Evolutionary conservation across 768 basidiomycete genomes (phyloP).

Genomic region (Galerina marginata): DNA sequence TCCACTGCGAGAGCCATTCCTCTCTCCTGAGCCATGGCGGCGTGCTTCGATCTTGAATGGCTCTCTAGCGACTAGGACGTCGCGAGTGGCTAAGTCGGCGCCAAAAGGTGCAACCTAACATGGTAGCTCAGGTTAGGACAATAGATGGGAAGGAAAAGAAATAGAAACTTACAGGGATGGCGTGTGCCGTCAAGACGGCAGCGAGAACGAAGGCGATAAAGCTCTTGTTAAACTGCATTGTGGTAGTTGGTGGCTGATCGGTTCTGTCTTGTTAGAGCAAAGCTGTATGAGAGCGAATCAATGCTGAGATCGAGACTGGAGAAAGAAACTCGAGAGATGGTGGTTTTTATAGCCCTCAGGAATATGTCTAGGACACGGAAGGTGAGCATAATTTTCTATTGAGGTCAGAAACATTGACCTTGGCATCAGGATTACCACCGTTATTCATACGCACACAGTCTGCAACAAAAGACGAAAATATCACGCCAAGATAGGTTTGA

Average conservation of each 20-base stretch:
- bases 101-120: conserved; percentile 9
- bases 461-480: not conserved
- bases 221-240: conserved; percentile 11
- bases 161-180: conserved; percentile 1
- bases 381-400: not conserved
- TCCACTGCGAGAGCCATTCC: conserved; percentile 7
- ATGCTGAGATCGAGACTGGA: not conserved
- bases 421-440: not conserved
- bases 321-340: not conserved
- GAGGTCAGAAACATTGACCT: not conserved
- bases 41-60: conserved; percentile 13
- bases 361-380: not conserved
- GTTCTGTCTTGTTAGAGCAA: not conserved
- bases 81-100: conserved; percentile 21
- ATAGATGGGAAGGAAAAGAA: not conserved
- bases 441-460: not conserved
- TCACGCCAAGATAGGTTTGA: not conserved
- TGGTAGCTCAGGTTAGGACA: not conserved
- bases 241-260: not conserved
- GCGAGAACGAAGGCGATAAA: conserved; percentile 9
- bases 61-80: conserved; percentile 10
- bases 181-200: conserved; percentile 7
- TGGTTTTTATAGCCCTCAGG: not conserved
- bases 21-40: conserved; percentile 18
- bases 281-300: not conserved